Conservation (phyloP, 805 yeast genomes). For the Candida nemodendra region DNA sequence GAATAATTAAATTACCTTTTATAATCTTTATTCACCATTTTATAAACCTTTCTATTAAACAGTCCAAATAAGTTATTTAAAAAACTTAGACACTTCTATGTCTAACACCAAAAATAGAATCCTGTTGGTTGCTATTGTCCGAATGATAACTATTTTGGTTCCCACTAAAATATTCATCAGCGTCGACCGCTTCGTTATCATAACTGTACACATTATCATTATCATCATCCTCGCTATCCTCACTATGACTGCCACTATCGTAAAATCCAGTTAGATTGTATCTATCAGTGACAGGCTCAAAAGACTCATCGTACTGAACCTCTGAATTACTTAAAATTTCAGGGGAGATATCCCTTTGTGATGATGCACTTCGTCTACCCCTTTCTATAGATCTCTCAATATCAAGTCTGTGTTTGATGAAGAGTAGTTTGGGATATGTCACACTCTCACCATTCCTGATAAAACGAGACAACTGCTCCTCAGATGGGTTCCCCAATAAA, state of each 20-base stretch:
- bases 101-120: constrained; percentile 1
- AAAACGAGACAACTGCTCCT: constrained; percentile 52
- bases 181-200: too few species aligned
- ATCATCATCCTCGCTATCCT: too few species aligned
- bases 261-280: too few species aligned
- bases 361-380: constrained; percentile 37
- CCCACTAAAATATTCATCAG: too few species aligned
- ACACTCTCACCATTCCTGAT: constrained; percentile 62
- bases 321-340: constrained; percentile 6
- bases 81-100: constrained; percentile 10
- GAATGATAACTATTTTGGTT: constrained; percentile 1
- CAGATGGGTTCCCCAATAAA: constrained; percentile 67
- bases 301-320: too few species aligned
- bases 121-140: constrained; percentile 6
- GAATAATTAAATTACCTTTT: too few species aligned
- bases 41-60: background rate
- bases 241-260: too few species aligned
- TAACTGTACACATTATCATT: too few species aligned
- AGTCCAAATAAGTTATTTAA: background rate
- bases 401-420: constrained; percentile 59
- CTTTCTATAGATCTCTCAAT: constrained; percentile 64
- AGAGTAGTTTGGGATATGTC: constrained; percentile 63
- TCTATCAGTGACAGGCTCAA: too few species aligned
- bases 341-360: constrained; percentile 14
- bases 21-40: background rate